Conservation (phyloP, 169 alveolate genomes). For the Eimeria maxima region DNA sequence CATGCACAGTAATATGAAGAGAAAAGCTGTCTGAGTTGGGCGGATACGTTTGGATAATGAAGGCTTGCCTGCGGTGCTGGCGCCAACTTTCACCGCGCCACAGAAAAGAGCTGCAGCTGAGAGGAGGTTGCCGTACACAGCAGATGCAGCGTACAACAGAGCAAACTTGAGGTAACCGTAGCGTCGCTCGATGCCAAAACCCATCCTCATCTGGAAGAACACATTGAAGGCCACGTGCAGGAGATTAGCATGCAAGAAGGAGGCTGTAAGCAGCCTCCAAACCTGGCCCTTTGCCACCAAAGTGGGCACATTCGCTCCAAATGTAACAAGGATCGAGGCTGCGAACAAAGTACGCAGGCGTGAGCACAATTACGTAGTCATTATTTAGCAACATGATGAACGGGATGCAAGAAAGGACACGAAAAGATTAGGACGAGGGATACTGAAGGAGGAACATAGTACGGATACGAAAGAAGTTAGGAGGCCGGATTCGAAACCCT, state of each 20-base stretch:
- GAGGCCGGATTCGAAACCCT: not conserved
- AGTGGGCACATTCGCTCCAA: constrained; percentile 90
- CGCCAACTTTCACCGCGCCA: constrained; percentile 90
- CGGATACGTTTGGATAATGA: not conserved
- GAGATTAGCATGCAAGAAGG: constrained; percentile 90
- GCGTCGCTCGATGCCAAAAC: constrained; percentile 89
- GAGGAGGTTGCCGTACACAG: constrained; percentile 89
- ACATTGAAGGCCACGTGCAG: constrained; percentile 91
- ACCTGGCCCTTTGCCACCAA: constrained; percentile 90
- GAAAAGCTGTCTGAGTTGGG: not conserved
- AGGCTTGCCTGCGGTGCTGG: constrained; percentile 90
- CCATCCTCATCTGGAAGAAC: constrained; percentile 91
- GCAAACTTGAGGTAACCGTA: constrained; percentile 88
- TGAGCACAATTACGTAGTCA: not conserved
- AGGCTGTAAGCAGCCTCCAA: constrained; percentile 90
- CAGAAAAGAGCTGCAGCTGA: constrained; percentile 90
- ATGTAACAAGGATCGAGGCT: constrained; percentile 83
- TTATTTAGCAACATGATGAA: not conserved
- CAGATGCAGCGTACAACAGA: constrained; percentile 88
- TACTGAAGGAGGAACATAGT: not conserved
- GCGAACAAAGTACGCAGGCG: not conserved
- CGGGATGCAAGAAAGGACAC: not conserved
- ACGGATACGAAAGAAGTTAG: not conserved
- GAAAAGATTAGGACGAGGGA: not conserved
- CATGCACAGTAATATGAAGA: not conserved